phyloP scores from a whole-genome alignment of 129 eudicot genomes.

The Tagetes erecta region DNA sequence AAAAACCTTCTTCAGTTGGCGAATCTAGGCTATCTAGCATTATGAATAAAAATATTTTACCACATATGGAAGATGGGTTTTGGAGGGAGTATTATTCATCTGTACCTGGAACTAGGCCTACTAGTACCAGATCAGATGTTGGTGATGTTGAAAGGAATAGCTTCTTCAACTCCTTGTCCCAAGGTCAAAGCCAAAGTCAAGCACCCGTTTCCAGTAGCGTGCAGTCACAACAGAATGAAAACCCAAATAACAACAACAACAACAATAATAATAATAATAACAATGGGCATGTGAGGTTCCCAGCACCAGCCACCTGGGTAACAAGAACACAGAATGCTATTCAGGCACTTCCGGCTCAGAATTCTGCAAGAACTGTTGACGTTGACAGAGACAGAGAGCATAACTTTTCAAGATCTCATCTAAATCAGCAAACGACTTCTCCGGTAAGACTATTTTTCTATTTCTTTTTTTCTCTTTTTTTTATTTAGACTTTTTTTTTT shows the following conservation, averaged over 20 bases:
- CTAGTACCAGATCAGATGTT: slow-evolving; percentile 26
- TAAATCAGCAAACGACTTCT: slow-evolving; percentile 29
- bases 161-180: slow-evolving; percentile 33
- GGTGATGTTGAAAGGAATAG: slow-evolving; percentile 22
- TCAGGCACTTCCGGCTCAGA: slow-evolving; percentile 73
- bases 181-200: slow-evolving; percentile 34
- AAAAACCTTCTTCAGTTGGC: slow-evolving; percentile 40
- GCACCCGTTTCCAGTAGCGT: slow-evolving; percentile 34
- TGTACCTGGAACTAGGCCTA: slow-evolving; percentile 26
- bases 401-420: slow-evolving; percentile 29
- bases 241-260: slow-evolving; percentile 22
- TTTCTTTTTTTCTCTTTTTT: not conserved
- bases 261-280: slow-evolving; percentile 7
- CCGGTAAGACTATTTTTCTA: slow-evolving; percentile 37
- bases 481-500: not conserved
- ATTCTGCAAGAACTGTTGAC: slow-evolving; percentile 28
- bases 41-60: slow-evolving; percentile 27
- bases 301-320: slow-evolving; percentile 33
- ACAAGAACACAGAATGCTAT: slow-evolving; percentile 47
- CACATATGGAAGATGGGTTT: slow-evolving; percentile 44
- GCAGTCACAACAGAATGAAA: slow-evolving; percentile 43
- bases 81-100: slow-evolving; percentile 49
- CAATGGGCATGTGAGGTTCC: slow-evolving; percentile 49
- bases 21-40: slow-evolving; percentile 30
- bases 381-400: slow-evolving; percentile 46